Percentiles rank a stretch among this genome's conserved stretches.
These are phyloP conservation scores for Saccharomycopsis sp. DNA, from an alignment of 805 yeast species.

Conservation along the genomic window DNA sequence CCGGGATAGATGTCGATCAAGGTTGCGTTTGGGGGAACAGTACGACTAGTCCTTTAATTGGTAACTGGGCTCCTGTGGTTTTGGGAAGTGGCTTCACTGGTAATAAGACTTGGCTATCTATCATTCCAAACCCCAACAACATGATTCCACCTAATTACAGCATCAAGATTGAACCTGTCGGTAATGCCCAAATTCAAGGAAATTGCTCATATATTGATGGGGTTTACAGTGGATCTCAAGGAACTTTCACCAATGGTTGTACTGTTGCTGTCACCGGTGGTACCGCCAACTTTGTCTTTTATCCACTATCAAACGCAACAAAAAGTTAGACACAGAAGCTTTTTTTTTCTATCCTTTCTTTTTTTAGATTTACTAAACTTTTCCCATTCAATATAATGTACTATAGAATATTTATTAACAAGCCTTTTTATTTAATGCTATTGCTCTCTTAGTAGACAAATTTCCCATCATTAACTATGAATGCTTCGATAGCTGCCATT, in stretches of 20 bases:
- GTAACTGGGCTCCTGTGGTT: constrained; percentile 97
- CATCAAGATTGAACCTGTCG: constrained; percentile 69
- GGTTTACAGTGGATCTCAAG: constrained; percentile 54
- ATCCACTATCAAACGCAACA: too few relatives aligned
- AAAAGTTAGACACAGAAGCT: too few relatives aligned
- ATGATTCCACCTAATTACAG: constrained; percentile 58
- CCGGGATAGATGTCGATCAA: constrained; percentile 82
- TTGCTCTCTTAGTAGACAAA: constrained; percentile 28
- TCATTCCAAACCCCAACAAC: constrained; percentile 95
- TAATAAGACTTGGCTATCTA: constrained; percentile 72
- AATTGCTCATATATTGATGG: constrained; percentile 79
- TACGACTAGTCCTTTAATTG: constrained; percentile 72
- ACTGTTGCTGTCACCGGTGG: constrained; percentile 91
- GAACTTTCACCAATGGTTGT: constrained; percentile 70
- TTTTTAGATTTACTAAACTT: too few relatives aligned
- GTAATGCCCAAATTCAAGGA: constrained; percentile 56
- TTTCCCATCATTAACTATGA: constrained; percentile 78
- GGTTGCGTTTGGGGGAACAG: constrained; percentile 91
- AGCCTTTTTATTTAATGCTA: too few relatives aligned
- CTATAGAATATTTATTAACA: too few relatives aligned
- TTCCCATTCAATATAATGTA: too few relatives aligned
- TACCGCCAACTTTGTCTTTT: constrained; percentile 54
- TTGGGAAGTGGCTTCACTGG: constrained; percentile 84
- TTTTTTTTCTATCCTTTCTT: too few relatives aligned
- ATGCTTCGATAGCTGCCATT: constrained; percentile 84